Evolutionary conservation across 257 asterid genomes (phyloP).

Genomic region (Datura wrightii): DNA sequence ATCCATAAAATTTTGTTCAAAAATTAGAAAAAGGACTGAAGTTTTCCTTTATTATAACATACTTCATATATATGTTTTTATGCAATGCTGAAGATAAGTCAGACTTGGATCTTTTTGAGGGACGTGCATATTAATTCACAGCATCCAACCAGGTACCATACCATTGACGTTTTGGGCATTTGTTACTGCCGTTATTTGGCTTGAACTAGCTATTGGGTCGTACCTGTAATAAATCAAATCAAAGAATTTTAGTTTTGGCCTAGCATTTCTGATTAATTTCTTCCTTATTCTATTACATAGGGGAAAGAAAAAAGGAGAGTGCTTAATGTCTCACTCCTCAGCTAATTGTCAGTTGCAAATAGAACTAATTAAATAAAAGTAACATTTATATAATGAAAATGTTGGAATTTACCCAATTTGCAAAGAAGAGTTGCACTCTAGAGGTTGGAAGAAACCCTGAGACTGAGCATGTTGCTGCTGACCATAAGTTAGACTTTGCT

Average conservation of each 20-base stretch:
- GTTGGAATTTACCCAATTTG: constrained; percentile 69
- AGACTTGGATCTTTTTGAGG: neutral
- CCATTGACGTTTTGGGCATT: constrained; percentile 68
- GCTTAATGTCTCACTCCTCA: neutral
- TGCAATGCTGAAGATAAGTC: neutral
- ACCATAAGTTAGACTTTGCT: constrained; percentile 62
- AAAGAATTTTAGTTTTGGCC: neutral
- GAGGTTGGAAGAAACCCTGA: constrained; percentile 82
- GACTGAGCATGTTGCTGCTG: constrained; percentile 76
- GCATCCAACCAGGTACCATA: constrained; percentile 93
- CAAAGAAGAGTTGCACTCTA: constrained; percentile 78
- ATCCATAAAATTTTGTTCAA: neutral
- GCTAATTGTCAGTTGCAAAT: neutral
- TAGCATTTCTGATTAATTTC: no score
- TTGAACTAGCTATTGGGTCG: constrained; percentile 59
- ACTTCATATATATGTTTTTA: neutral
- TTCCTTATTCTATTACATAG: no score
- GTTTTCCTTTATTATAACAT: constrained; percentile 5
- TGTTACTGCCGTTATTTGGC: constrained; percentile 72
- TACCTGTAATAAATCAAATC: constrained; percentile 50
- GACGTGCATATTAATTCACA: constrained; percentile 39
- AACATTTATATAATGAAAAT: neutral
- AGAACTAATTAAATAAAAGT: neutral
- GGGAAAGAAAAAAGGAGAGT: no score
- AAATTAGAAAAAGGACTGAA: no score